These are phyloP conservation scores for Blastobotrys persicus DNA, from an alignment of 1,139 yeast species.

Conservation along the genomic window DNA sequence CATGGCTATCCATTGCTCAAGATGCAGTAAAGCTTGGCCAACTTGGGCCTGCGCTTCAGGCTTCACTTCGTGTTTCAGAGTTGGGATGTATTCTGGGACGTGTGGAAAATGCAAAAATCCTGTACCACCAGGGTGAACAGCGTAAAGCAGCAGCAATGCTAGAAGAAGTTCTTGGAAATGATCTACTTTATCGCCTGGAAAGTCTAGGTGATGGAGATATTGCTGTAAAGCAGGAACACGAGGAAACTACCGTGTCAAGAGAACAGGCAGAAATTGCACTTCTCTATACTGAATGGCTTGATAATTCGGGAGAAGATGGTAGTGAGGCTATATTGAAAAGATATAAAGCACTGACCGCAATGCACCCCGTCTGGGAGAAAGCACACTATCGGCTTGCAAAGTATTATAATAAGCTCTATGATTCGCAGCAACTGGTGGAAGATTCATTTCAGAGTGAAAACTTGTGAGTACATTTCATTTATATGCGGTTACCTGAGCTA, in stretches of 20 bases:
- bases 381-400: conserved; percentile 79
- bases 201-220: conserved; percentile 8
- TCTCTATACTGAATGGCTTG: conserved; percentile 86
- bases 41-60: conserved; percentile 69
- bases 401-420: conserved; percentile 74
- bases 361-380: conserved; percentile 70
- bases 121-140: conserved; percentile 91
- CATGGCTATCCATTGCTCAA: conserved; percentile 60
- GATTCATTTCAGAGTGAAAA: conserved; percentile 35
- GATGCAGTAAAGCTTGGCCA: conserved; percentile 69
- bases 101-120: conserved; percentile 75
- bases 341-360: conserved; percentile 56
- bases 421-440: conserved; percentile 49
- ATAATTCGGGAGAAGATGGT: conserved; percentile 79
- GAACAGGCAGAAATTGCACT: conserved; percentile 45
- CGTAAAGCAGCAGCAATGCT: conserved; percentile 77
- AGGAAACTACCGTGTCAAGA: conserved; percentile 17
- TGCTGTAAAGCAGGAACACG: neutral
- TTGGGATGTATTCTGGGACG: conserved; percentile 52
- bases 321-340: conserved; percentile 70
- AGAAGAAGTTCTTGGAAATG: conserved; percentile 42
- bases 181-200: conserved; percentile 22
- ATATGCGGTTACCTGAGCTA: conserved; percentile 5
- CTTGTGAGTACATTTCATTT: conserved; percentile 23
- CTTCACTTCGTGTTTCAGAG: conserved; percentile 66